Evolutionary conservation across 768 basidiomycete genomes (phyloP), one percentile per base, ranked within the genome.

Genomic region (Trametes gibbosa): DNA sequence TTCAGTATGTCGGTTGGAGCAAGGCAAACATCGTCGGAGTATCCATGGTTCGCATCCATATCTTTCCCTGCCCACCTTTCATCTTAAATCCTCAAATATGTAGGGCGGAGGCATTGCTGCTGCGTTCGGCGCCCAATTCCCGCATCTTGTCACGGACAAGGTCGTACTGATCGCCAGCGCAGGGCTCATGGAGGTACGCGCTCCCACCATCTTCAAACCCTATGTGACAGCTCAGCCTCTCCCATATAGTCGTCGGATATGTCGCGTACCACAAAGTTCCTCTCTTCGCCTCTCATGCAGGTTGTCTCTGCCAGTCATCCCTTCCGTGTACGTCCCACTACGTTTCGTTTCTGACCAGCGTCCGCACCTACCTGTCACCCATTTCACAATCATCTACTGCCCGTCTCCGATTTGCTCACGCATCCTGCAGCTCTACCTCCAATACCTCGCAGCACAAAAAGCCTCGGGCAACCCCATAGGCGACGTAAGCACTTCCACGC

Each of bases 281-380:
- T 91, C 82, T 89, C 88, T 5, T 84, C 86, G 2, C 88, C 89
- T 0, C 64, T 90, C 14, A 79, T 90, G n/a, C 88, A 90, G 71
- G 75, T 79, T 13, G 64, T 89, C 12, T 80, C 87, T 0, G 80
- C 87, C 13, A 87, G 83, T 65, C 75, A 76, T 19, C 82, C 85
- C 5, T 81, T 85, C 59, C 80, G 81, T 59, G 87, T 89, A 65
- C 56, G 79, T 71, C 9, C 48, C 2, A 4, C 53, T 60, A 58
- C 19, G n/a, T 41, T 7, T 41, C 58, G n/a, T 9, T 29, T 17
- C 48, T 40, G 16, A 23, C 25, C 39, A 27, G 5, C 34, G 9
- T 3, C 17, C 6, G 21, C 24, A 29, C 16, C 29, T 10, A 34
- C 47, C 47, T n/a, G n/a, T 5, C 24, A 29, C 8, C 19, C 23